Evolutionary conservation across 2,329 filamentous ascomycete genomes (phyloP).

Genomic region (Didymella glomerata): DNA sequence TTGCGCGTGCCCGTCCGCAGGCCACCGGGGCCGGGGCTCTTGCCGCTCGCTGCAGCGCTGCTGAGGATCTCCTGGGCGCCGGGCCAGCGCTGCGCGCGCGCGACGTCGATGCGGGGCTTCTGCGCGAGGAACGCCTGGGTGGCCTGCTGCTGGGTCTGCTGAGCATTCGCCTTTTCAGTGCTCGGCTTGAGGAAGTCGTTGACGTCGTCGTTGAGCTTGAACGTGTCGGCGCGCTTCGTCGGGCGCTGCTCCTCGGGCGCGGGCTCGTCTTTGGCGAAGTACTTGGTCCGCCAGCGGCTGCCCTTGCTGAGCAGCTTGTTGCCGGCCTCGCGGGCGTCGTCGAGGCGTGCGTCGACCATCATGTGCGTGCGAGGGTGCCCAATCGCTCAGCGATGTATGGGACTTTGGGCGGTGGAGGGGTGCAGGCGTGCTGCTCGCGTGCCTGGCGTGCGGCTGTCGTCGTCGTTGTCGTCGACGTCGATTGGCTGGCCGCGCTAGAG

Average conservation of each 20-base stretch:
- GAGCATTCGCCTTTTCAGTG: conserved; percentile 53
- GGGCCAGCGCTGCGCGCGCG: conserved; percentile 61
- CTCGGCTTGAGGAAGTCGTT: conserved; percentile 67
- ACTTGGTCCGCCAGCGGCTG: conserved; percentile 60
- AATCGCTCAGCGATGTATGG: conserved; percentile 14
- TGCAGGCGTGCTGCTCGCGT: conserved; percentile 15
- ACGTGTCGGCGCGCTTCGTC: conserved; percentile 34
- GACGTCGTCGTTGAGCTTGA: conserved; percentile 57
- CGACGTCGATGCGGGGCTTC: conserved; percentile 59
- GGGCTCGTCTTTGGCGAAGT: conserved; percentile 55
- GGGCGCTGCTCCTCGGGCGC: conserved; percentile 39
- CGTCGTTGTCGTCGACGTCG: background rate
- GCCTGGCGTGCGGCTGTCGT: conserved; percentile 12
- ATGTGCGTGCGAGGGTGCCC: conserved; percentile 5
- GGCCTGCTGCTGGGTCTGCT: conserved; percentile 29
- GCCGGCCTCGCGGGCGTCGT: conserved; percentile 27
- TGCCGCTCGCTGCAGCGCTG: conserved; percentile 43
- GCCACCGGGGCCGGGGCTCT: conserved; percentile 49
- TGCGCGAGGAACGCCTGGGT: conserved; percentile 41
- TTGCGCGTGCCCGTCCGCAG: conserved; percentile 54
- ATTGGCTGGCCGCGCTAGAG: conserved; percentile 14
- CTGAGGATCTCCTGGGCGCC: conserved; percentile 55
- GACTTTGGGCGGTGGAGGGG: background rate
- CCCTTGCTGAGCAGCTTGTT: conserved; percentile 52
- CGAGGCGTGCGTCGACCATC: conserved; percentile 45